These are phyloP conservation scores for Pinus tabuliformis DNA, from an alignment of 75 land plant genomes.

Conservation along the genomic window DNA sequence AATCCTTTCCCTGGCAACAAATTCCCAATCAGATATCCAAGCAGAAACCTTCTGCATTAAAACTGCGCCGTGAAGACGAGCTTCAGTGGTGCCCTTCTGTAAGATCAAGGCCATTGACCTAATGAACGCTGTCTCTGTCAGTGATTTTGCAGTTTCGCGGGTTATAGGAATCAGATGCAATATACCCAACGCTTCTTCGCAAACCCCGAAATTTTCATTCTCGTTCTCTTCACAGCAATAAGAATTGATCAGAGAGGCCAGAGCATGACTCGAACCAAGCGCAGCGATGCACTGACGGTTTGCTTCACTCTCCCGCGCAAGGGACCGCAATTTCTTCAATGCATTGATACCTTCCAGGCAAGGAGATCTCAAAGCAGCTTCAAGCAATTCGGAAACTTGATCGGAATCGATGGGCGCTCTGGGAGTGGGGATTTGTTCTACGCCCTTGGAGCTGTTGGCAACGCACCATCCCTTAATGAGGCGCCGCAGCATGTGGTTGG, in stretches of 20 bases:
- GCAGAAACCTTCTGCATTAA: conserved; percentile 23
- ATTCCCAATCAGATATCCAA: conserved; percentile 13
- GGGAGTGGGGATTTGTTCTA: conserved; percentile 7
- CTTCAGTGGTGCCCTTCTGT: conserved; percentile 34
- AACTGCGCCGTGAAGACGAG: conserved; percentile 22
- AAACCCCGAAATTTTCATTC: background rate
- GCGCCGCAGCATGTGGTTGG: conserved; percentile 77
- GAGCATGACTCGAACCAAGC: conserved; percentile 27
- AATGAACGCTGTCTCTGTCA: conserved; percentile 7
- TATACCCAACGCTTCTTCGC: background rate
- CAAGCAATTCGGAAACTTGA: conserved; percentile 6
- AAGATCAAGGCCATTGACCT: conserved; percentile 13
- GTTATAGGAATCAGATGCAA: background rate
- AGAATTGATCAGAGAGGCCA: conserved; percentile 6
- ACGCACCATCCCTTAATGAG: conserved; percentile 75
- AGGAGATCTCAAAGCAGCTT: background rate
- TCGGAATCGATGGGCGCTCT: background rate
- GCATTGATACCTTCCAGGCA: background rate
- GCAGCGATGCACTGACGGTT: conserved; percentile 34
- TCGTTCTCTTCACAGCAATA: background rate
- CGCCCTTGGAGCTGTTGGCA: conserved; percentile 30
- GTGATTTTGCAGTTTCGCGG: conserved; percentile 15
- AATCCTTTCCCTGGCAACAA: conserved; percentile 7
- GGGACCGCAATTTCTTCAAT: conserved; percentile 25
- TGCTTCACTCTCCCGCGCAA: conserved; percentile 44